Percentiles rank a stretch among this genome's conserved stretches.
Conservation (phyloP, 2,329 filamentous ascomycete species). For the Neopestalotiopsis sp. region DNA sequence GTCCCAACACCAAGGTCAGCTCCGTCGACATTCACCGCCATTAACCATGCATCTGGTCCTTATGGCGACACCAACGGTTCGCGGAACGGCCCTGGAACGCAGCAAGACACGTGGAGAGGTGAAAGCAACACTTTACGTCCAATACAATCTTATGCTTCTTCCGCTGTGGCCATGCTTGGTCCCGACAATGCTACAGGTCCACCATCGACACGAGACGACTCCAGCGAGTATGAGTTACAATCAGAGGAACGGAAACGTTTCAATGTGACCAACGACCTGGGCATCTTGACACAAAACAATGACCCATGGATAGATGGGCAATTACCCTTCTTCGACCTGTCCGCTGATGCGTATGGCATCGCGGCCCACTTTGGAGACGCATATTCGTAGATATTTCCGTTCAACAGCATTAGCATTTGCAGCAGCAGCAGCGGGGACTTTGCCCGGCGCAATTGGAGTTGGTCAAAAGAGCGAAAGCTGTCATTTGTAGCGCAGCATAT, state of each 20-base stretch:
- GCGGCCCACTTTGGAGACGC: conserved; percentile 2
- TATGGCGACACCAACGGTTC: conserved; percentile 7
- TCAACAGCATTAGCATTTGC: conserved; percentile 9
- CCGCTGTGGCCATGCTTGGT: conserved; percentile 10
- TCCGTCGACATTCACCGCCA: conserved; percentile 44
- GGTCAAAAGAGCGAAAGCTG: conserved; percentile 6
- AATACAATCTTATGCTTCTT: conserved; percentile 9
- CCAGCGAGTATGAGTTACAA: background rate
- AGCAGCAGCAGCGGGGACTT: conserved; percentile 6
- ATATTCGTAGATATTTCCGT: conserved; percentile 12
- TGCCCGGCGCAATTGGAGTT: conserved; percentile 15
- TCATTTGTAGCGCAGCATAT: background rate
- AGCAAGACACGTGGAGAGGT: conserved; percentile 13
- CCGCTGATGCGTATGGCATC: background rate
- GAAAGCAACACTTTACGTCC: conserved; percentile 4
- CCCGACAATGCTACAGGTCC: conserved; percentile 2
- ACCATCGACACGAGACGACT: conserved; percentile 9
- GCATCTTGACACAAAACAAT: conserved; percentile 21
- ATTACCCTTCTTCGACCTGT: conserved; percentile 10
- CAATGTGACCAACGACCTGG: conserved; percentile 18
- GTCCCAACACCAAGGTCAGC: conserved; percentile 34
- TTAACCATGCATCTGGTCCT: conserved; percentile 35
- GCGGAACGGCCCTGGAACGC: conserved; percentile 6
- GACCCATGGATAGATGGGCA: conserved; percentile 18
- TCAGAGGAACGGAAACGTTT: conserved; percentile 17